phyloP scores from a whole-genome alignment of 108 stramenopile species.

The Cylindrotheca fusiformis region DNA sequence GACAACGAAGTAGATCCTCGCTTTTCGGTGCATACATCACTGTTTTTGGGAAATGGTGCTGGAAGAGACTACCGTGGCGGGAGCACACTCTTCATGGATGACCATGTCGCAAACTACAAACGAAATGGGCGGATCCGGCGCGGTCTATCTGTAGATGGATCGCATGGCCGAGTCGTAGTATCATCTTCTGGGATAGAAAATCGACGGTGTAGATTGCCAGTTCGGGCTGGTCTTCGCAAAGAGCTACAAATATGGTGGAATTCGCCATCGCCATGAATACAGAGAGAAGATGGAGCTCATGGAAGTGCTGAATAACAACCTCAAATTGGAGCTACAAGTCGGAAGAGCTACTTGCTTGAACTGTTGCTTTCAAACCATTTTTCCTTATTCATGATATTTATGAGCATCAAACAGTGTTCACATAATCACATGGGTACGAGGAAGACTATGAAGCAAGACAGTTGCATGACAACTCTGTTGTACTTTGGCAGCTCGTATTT shows the following conservation, averaged over 20 bases:
- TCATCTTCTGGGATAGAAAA: slow-evolving; percentile 56
- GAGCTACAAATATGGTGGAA: slow-evolving; percentile 66
- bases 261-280: slow-evolving; percentile 4
- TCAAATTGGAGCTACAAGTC: too few species aligned
- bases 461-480: too few species aligned
- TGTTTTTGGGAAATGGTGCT: slow-evolving; percentile 39
- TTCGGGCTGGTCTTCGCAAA: slow-evolving; percentile 38
- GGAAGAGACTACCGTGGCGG: slow-evolving; percentile 41
- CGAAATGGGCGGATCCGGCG: slow-evolving; percentile 28
- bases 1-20: slow-evolving; percentile 43
- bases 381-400: too few species aligned
- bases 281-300: too few species aligned
- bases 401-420: too few species aligned
- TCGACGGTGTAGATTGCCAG: slow-evolving; percentile 42
- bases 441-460: too few species aligned
- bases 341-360: too few species aligned
- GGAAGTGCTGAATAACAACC: too few species aligned
- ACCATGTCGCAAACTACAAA: slow-evolving; percentile 29
- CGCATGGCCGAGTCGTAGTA: slow-evolving; percentile 39
- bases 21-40: slow-evolving; percentile 48
- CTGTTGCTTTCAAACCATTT: too few species aligned
- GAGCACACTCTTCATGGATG: slow-evolving; percentile 34
- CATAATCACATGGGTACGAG: too few species aligned
- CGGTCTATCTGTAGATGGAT: slow-evolving; percentile 39
- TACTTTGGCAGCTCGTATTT: too few species aligned